Percentiles rank a stretch among this genome's conserved stretches.
phyloP scores from a whole-genome alignment of 2,329 filamentous ascomycete genomes.

The Metarhizium robertsii region DNA sequence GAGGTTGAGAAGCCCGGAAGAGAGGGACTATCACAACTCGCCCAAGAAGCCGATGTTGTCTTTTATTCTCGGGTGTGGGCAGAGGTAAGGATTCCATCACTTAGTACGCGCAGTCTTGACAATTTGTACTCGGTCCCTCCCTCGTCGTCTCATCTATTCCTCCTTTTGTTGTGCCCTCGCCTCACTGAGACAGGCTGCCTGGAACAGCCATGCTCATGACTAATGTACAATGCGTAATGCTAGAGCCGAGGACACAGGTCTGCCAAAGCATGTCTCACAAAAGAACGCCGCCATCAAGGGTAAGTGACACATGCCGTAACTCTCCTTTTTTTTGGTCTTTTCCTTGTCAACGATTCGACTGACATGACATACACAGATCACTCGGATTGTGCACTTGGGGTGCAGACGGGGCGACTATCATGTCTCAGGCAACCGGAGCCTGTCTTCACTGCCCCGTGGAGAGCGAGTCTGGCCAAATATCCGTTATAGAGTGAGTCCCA shows the following conservation, averaged over 20 bases:
- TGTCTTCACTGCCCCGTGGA: conserved; percentile 31
- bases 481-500: conserved; percentile 6
- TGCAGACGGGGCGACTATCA: conserved; percentile 32
- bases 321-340: background rate
- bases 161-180: background rate
- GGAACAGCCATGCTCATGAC: background rate
- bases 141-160: background rate
- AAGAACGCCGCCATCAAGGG: conserved; percentile 34
- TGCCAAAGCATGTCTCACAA: conserved; percentile 40
- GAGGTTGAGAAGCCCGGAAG: conserved; percentile 64
- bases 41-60: conserved; percentile 56
- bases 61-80: conserved; percentile 68
- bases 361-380: conserved; percentile 22
- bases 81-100: conserved; percentile 36
- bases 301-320: conserved; percentile 20
- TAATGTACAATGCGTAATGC: background rate
- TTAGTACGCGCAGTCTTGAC: background rate
- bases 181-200: background rate
- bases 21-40: conserved; percentile 47
- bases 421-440: conserved; percentile 19
- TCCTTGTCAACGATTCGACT: background rate
- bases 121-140: background rate
- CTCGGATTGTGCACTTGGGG: conserved; percentile 53
- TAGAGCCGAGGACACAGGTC: conserved; percentile 31
- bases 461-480: conserved; percentile 6